Base-by-base conservation (phyloP, 2,329 filamentous ascomycete species). In the Trichoderma semiorbis region DNA sequence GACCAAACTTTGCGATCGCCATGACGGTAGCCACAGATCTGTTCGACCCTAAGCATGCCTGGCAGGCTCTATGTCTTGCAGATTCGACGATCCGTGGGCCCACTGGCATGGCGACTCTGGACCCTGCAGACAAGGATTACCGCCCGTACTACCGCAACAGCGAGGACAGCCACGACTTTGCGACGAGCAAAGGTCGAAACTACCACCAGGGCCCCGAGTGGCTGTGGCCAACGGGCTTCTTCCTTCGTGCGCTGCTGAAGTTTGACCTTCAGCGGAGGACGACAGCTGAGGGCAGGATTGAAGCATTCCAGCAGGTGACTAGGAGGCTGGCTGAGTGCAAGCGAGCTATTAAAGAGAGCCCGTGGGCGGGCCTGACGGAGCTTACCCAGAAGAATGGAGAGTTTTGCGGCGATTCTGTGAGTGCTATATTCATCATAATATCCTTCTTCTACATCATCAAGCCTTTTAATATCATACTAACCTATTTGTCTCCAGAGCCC, bases 171-270 rank as follows among this genome's bases (percentile, higher is more conserved):
- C 90, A 89, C 14, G 93, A 98, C 81, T 98, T 98, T 78, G 89
- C 93, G 12, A 98, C 95, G 0, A 90, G 92, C 76, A 98, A 98
- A 82, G 96, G 96, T 64, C 88, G 96, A 71, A 99, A 98, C 82
- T 99, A 99, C 83, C 96, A 99, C 81, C 95, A 98, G 81, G 96
- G 96, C 5, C 97, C 96, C 0, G 96, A 99, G 81, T 99, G 96
- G 96, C 84, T 98, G 28, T 99, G 96, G 96, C 97, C 95, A 0
- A 95, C 94, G 1, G 96, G 96, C 5, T 99, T 94, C 85, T 99
- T 97, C 86, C 86, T 98, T 26, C 91, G 97, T 63, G 96, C 96
- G 1, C 84, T 99, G 75, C 87, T 99, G 74, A 93, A 94, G 80
- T 98, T 98, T 78, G 94, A 98, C 79, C 84, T 98, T 64, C 87